phyloP scores from a whole-genome alignment of 306 rosid species.

The Trifolium subterraneum region DNA sequence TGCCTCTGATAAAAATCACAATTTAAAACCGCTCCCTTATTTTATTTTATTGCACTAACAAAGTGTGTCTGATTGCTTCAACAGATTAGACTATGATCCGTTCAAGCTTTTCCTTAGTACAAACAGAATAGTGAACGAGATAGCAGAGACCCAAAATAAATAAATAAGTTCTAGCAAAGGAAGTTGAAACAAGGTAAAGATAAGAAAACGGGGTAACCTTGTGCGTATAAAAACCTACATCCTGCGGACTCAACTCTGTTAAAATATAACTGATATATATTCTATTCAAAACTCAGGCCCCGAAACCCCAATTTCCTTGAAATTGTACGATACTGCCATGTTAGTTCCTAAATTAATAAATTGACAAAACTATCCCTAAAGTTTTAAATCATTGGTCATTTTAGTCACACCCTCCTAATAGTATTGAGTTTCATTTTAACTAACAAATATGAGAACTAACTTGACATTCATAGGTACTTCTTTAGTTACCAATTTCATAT shows the following conservation, averaged over 20 bases:
- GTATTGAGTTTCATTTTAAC: not conserved
- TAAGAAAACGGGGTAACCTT: not conserved
- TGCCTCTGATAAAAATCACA: not conserved
- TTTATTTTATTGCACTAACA: constrained; percentile 3
- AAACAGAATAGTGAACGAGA: not conserved
- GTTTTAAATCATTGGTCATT: not conserved
- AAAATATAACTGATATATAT: not conserved
- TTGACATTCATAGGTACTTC: not conserved
- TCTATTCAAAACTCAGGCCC: not conserved
- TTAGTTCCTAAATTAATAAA: not conserved
- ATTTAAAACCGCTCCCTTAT: not conserved
- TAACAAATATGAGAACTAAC: not conserved
- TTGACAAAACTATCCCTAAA: not conserved
- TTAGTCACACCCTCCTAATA: not conserved
- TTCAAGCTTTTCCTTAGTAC: not conserved
- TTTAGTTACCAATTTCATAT: not conserved
- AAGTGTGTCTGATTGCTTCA: not conserved
- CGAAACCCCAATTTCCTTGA: not conserved
- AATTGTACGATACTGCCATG: not conserved
- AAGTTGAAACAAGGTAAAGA: not conserved
- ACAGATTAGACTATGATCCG: constrained; percentile 25
- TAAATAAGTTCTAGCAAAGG: not conserved
- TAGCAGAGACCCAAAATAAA: not conserved
- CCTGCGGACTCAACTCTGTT: not conserved
- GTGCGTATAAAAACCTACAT: not conserved